Evolutionary conservation across 805 yeast species (phyloP), one percentile per base, ranked within the genome.

Genomic region (Candida lessepsii): DNA sequence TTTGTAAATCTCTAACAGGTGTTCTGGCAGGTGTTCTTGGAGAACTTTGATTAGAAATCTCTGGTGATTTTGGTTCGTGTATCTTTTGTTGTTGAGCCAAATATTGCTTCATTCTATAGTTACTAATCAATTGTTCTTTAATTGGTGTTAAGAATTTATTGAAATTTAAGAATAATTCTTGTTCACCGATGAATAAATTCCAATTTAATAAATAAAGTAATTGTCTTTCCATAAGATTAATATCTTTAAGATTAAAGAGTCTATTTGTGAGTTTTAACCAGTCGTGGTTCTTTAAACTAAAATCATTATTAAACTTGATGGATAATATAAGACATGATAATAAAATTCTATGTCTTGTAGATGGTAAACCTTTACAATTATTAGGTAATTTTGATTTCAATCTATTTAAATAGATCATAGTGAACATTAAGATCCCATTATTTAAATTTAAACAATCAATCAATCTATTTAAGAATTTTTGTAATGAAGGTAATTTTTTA

Each of bases 221-320:
- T 60, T 85, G 91, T 56, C 87, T 76, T 62, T 85, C 95, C 89
- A 85, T 85, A 46, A 83, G 67, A 59, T 83, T 84, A 48, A 85
- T 78, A 57, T 85, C 95, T 47, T 79, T 79, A 40, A 73, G 61
- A 34, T 71, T 65, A 62, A 85, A 83, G 29, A 85, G 67, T 2
- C 86, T 88, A 52, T 84, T 89, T 5, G 91, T 81, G 61, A 82
- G 82, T 50, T 73, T 76, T 29, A 87, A 80, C 95, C 95, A 85
- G 60, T 84, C 89, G 49, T 71, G 70, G 62, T 85, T 85, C 54
- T 82, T 80, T 45, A 91, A 89, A 9, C 86, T 79, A 5, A 84
- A 78, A 57, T 85, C 95, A 61, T 85, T 84, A 67, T 81, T 84
- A 61, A 70, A 80, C 58, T 85, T 85, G 34, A 88, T 77, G 13